Conservation (phyloP, 106 monocot species). For the Apostasia ramifera region DNA sequence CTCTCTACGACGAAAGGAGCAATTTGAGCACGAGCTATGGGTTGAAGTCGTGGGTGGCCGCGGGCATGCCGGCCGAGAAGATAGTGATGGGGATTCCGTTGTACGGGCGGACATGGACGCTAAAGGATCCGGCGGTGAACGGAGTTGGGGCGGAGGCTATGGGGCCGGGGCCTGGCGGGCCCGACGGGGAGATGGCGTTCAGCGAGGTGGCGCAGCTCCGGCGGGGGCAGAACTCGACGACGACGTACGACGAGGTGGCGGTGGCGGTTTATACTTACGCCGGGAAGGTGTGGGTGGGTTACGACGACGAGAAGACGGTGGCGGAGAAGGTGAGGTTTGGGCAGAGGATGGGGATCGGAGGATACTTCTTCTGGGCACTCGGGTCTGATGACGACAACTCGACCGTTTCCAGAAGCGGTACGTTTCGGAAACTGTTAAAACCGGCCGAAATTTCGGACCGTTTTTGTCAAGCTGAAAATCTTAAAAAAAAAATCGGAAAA, state of each 20-base stretch:
- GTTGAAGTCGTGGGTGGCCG: constrained; percentile 18
- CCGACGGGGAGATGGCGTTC: constrained; percentile 13
- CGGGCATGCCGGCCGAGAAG: constrained; percentile 20
- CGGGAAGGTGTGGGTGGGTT: constrained; percentile 22
- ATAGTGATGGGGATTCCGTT: constrained; percentile 32
- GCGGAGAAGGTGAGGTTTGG: constrained; percentile 18
- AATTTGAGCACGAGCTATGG: constrained; percentile 34
- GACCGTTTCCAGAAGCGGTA: constrained; percentile 17
- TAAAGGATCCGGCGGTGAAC: constrained; percentile 22
- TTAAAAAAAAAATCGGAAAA: too few relatives aligned
- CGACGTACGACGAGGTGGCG: constrained; percentile 7
- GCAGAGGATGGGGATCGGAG: constrained; percentile 10
- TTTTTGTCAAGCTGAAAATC: too few relatives aligned
- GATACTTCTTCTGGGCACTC: constrained; percentile 40
- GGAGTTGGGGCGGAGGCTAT: constrained; percentile 36
- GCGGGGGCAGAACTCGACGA: background rate
- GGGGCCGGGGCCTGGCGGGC: constrained; percentile 13
- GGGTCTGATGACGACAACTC: constrained; percentile 18
- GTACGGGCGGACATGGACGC: constrained; percentile 29
- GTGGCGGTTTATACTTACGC: constrained; percentile 17
- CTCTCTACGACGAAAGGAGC: constrained; percentile 18
- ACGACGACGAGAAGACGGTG: constrained; percentile 22
- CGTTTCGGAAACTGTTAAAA: background rate
- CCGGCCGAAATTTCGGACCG: too few relatives aligned
- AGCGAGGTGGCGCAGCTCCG: constrained; percentile 12